A percentile compares a stretch with the other conserved stretches of the same genome.
Evolutionary conservation across 2,329 filamentous ascomycete genomes (phyloP).

Genomic region (Botrytis pseudocinerea): DNA sequence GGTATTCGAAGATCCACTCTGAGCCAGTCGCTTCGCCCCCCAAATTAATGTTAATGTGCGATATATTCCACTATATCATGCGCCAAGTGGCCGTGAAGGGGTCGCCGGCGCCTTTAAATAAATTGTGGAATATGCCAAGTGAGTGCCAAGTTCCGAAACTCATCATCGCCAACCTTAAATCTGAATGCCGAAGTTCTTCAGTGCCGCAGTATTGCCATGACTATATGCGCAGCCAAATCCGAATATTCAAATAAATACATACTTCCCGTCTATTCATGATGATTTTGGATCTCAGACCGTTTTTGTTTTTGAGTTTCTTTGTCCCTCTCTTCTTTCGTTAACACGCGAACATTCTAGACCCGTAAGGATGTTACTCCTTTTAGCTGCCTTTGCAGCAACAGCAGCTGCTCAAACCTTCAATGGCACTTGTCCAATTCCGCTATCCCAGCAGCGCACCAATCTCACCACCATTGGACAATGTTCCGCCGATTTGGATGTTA

Average conservation of each 20-base stretch:
- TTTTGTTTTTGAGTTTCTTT: background rate
- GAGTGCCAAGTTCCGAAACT: background rate
- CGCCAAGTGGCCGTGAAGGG: background rate
- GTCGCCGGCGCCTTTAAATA: background rate
- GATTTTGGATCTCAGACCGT: background rate
- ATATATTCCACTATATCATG: background rate
- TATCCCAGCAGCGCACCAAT: background rate
- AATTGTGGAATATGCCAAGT: background rate
- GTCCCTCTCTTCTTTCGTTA: background rate
- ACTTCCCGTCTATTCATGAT: background rate
- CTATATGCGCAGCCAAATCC: too few relatives aligned
- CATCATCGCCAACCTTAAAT: background rate
- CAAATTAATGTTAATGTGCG: background rate
- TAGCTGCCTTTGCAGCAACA: background rate
- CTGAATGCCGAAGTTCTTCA: background rate
- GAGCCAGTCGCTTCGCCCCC: background rate
- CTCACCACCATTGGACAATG: background rate
- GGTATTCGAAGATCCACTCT: background rate
- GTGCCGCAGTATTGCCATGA: background rate
- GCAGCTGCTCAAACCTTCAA: background rate
- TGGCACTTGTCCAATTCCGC: background rate
- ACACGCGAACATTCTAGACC: background rate
- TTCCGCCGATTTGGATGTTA: conserved; percentile 6
- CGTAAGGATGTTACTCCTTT: background rate
- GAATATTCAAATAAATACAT: background rate